Base-by-base conservation (phyloP, 2,329 filamentous ascomycete species). In the Arthroderma uncinatum region DNA sequence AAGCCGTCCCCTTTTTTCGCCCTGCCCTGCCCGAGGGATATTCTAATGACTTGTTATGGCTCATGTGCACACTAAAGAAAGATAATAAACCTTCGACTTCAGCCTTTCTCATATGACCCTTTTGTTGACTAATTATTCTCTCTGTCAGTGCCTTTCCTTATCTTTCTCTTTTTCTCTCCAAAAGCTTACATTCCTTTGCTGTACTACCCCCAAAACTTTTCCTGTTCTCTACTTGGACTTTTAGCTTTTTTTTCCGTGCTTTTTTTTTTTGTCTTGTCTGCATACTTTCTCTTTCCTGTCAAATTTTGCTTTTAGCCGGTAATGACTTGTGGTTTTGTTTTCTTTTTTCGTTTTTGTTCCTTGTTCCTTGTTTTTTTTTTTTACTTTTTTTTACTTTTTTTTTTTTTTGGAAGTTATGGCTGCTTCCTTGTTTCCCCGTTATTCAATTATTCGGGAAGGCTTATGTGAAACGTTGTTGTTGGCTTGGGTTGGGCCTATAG, bases 1-100 rank as follows among this genome's bases (percentile, higher is more conserved):
- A 30, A 25, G 25, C 47, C 39, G 4, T 19, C n/a, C 25, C 25
- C 25, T 50, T 50, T 47, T 50, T 21, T 28, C 44, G 4, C 25
- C 23, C n/a, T n/a, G 25, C 23, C 12, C 28, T 30, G 25, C 25
- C 47, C 28, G 47, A 33, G 25, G 47, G 28, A 21, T 50, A 50
- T 30, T 47, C 40, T 50, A 50, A 50, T 50, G 47, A 50, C 47
- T 25, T 19, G 47, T 50, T 50, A 50, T 50, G 47, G 47, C 47
- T 50, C 47, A 50, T 50, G 47, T 50, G 47, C 47, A 50, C 47
- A 16, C 23, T 50, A 50, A 30, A 33, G 47, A 50, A 33, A 50
- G 47, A 50, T 30, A 50, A 30, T 50, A 30, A 28, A 25, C 40
- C 40, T 10, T 4, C 40, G 40, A 21, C 40, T 21, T 14, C n/a